Evolutionary conservation across 306 rosid species (phyloP).

Genomic region (Pachyrhizus erosus): DNA sequence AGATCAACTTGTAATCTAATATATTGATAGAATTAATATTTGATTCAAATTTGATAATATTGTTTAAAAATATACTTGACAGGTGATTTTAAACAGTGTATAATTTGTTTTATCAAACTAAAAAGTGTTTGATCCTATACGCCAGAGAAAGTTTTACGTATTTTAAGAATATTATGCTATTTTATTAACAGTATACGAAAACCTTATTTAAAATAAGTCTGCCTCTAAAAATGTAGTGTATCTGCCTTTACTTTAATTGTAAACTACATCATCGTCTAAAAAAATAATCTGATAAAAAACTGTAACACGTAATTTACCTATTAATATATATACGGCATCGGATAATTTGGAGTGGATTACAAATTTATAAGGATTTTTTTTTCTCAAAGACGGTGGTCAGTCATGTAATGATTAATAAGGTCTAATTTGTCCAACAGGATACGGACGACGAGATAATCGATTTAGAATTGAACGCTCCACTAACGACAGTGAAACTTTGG

Average conservation of each 20-base stretch:
- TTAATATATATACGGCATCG: background rate
- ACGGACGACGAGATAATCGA: background rate
- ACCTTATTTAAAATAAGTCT: background rate
- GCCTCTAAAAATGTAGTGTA: background rate
- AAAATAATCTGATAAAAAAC: background rate
- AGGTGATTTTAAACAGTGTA: too few relatives aligned
- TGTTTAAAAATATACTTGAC: too few relatives aligned
- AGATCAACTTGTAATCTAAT: too few relatives aligned
- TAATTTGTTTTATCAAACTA: too few relatives aligned
- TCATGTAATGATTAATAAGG: background rate
- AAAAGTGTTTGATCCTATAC: too few relatives aligned
- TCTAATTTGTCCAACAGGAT: background rate
- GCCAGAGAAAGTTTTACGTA: too few relatives aligned
- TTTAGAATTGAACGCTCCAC: background rate
- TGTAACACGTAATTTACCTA: background rate
- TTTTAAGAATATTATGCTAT: background rate
- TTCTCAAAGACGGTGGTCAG: background rate
- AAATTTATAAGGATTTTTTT: background rate
- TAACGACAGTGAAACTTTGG: background rate
- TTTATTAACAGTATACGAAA: background rate
- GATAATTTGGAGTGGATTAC: background rate
- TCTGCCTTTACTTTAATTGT: background rate
- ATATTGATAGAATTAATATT: too few relatives aligned
- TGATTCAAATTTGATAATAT: too few relatives aligned
- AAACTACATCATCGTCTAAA: background rate